These are phyloP conservation scores for Vitis vinifera DNA, from an alignment of 164 flowering plant species.

Conservation along the genomic window DNA sequence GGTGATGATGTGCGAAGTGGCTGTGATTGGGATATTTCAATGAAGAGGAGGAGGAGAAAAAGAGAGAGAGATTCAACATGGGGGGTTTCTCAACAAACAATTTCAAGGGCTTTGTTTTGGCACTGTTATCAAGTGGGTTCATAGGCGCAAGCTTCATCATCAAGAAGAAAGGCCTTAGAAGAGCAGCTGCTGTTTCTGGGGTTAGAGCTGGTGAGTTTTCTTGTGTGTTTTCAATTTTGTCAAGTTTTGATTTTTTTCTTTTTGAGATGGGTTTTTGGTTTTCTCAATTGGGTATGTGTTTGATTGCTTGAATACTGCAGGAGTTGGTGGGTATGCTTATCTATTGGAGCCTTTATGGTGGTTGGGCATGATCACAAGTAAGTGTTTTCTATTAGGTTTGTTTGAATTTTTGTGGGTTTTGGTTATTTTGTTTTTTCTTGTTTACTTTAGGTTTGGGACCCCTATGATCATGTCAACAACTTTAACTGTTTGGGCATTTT, in stretches of 20 bases:
- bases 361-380: conserved; percentile 83
- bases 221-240: neutral
- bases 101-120: conserved; percentile 61
- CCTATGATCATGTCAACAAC: neutral
- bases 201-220: conserved; percentile 61
- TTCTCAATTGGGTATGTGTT: conserved; percentile 13
- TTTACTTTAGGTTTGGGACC: neutral
- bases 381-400: conserved; percentile 11
- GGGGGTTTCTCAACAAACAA: conserved; percentile 54
- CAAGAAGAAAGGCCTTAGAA: conserved; percentile 78
- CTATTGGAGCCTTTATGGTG: conserved; percentile 90
- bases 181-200: conserved; percentile 76
- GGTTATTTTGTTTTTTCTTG: conserved; percentile 1
- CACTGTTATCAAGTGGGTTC: conserved; percentile 66
- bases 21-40: conserved; percentile 15
- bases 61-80: conserved; percentile 21
- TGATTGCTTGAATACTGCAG: conserved; percentile 33
- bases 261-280: conserved; percentile 14
- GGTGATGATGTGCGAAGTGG: conserved; percentile 1
- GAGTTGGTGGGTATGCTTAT: conserved; percentile 77
- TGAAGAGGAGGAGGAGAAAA: conserved; percentile 13
- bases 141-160: conserved; percentile 80
- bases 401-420: neutral
- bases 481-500: neutral
- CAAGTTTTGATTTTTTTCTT: neutral